Evolutionary conservation across 139 green algal species (phyloP), one percentile per base, ranked within the genome.

Genomic region (Coelastrella sp.): DNA sequence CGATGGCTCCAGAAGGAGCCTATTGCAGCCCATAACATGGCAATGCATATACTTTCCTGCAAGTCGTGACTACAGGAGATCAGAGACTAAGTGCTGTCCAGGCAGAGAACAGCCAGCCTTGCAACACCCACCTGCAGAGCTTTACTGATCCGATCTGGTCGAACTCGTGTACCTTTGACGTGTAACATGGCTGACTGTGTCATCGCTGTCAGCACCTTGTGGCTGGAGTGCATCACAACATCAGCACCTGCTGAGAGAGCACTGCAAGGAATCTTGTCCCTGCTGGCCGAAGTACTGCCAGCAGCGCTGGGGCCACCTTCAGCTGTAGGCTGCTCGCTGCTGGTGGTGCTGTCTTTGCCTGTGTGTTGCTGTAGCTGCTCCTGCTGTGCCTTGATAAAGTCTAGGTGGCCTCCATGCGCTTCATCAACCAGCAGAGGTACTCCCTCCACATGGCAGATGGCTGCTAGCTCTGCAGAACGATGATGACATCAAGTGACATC

Each of bases 171-270:
- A 19, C 94, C 93, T 5, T 76, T 14, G 0, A 93, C 19, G 80
- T 99, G 97, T 87, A 99, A 95, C 98, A 99, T 98, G n/a, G 97
- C 95, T 0, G 96, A 93, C 95, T 99, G 98, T 13, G 96, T 99
- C 89, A 99, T 91, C 0, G 96, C 92, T 2, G 83, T 93, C 89
- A 99, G 92, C 73, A 95, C 94, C 93, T 99, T 99, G 93, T 99
- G 98, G 5, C 96, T 99, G 17, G 97, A 99, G 87, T 99, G 97
- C 14, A 99, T 92, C 19, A 94, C 95, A 32, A 98, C 14, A 82
- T 99, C 97, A 0, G 98, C 98, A 58, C 97, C 96, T 13, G 58
- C 68, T 7, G 90, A 47, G n/a, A 99, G 90, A 0, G 97, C 80
- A 19, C 87, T 80, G 11, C 8, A 10, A 19, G 8, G 83, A 54